These are phyloP conservation scores for Penicillium taxi DNA, from an alignment of 495 filamentous ascomycete species.

Conservation along the genomic window DNA sequence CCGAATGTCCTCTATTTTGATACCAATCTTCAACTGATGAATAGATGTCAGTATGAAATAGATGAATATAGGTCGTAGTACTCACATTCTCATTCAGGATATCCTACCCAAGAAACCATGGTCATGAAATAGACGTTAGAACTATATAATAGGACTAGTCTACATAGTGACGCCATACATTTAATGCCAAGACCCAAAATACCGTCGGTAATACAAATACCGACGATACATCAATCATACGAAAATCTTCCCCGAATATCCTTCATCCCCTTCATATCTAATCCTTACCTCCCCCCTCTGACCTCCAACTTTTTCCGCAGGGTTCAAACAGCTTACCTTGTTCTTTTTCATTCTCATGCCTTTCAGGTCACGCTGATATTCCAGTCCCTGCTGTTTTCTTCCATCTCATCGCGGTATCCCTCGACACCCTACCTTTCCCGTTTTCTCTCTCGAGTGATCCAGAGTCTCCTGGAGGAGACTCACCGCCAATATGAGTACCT, in stretches of 20 bases:
- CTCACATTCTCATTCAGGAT: no score
- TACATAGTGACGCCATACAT: conserved; percentile 25
- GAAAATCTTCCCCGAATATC: conserved; percentile 10
- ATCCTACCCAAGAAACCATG: no score
- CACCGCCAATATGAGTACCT: conserved; percentile 32
- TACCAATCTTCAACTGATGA: no score
- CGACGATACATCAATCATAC: conserved; percentile 1
- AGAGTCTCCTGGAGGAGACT: conserved; percentile 20
- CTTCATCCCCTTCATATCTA: conserved; percentile 16
- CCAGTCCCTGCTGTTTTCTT: conserved; percentile 13
- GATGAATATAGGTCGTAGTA: no score
- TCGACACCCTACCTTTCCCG: conserved; percentile 11
- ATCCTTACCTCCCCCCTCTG: conserved; percentile 5
- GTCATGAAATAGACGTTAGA: no score
- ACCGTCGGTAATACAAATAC: conserved; percentile 14
- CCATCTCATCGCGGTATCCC: conserved; percentile 19
- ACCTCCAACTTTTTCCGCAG: conserved; percentile 7
- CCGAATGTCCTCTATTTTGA: conserved; percentile 9
- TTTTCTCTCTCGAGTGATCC: conserved; percentile 16
- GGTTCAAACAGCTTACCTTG: no score
- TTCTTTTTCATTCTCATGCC: conserved; percentile 16
- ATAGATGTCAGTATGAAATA: no score
- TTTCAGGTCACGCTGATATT: conserved; percentile 24
- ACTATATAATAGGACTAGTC: no score
- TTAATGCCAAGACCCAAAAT: conserved; percentile 9